These are phyloP conservation scores for Penicillium sp. DNA, from an alignment of 2,329 filamentous ascomycete species.

Conservation along the genomic window DNA sequence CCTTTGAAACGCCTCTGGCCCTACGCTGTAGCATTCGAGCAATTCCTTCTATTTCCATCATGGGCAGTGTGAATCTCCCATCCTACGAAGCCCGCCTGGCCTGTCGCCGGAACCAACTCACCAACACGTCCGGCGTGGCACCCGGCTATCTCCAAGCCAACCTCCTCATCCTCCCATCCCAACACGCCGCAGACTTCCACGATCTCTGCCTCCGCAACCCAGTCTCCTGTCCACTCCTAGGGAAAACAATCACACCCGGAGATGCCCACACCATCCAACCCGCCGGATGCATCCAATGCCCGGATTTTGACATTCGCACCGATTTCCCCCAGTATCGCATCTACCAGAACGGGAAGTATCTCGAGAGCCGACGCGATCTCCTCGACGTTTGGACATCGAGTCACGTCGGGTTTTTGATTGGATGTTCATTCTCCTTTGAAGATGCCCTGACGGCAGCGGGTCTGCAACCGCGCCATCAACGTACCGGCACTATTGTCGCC, in stretches of 20 bases:
- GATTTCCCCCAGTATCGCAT: slow-evolving; percentile 62
- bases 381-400: slow-evolving; percentile 56
- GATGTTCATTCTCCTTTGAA: slow-evolving; percentile 67
- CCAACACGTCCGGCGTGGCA: slow-evolving; percentile 57
- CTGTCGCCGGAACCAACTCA: slow-evolving; percentile 45
- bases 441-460: slow-evolving; percentile 54
- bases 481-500: slow-evolving; percentile 54
- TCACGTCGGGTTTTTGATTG: slow-evolving; percentile 64
- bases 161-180: slow-evolving; percentile 59
- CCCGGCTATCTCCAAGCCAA: slow-evolving; percentile 63
- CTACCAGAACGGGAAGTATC: slow-evolving; percentile 53
- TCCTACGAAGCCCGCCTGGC: slow-evolving; percentile 47
- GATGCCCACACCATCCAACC: slow-evolving; percentile 25
- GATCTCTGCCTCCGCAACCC: slow-evolving; percentile 62
- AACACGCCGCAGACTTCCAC: slow-evolving; percentile 60
- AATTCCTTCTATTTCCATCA: neutral
- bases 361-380: slow-evolving; percentile 48
- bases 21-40: too few relatives aligned
- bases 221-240: slow-evolving; percentile 63
- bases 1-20: too few relatives aligned
- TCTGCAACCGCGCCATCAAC: slow-evolving; percentile 54
- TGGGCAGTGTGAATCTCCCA: slow-evolving; percentile 21
- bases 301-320: slow-evolving; percentile 56
- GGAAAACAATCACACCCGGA: slow-evolving; percentile 46
- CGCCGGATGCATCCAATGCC: slow-evolving; percentile 22